Evolutionary conservation across 2,329 filamentous ascomycete species (phyloP), one percentile per base, ranked within the genome.

Genomic region (Fusarium anthophilum): DNA sequence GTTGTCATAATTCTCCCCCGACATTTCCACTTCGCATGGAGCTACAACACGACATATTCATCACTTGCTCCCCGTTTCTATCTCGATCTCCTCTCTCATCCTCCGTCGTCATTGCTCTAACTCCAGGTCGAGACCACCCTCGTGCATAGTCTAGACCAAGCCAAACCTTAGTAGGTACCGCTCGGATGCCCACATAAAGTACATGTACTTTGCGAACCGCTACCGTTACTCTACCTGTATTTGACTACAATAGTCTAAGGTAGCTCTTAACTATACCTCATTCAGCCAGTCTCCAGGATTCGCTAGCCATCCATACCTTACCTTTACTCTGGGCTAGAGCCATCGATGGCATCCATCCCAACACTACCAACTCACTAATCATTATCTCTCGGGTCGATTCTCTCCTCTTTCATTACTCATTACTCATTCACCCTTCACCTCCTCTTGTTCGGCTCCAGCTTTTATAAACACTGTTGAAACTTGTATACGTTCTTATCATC

Each of bases 251-350:
- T 48, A 48, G 45, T 48, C 45, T 30, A 58, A 48, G 26, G 26
- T 48, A 74, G 72, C 68, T 72, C 53, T 44, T 26, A 44, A 50
- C 63, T 72, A 59, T 55, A 69, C 70, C 69, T 58, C 57, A 70
- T 73, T 56, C 61, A 75, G 68, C 72, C 63, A 57, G 53, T 75
- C 72, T 70, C 65, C 69, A 75, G 72, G 68, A 68, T 75, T 75
- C 72, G 69, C 69, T 68, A 63, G 63, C 41, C 64, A 55, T 63
- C 64, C 72, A 71, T 28, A 58, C 41, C 24, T 58, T 35, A 30
- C n/a, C 55, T 56, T 32, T 18, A 44, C 53, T 58, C 39, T 28
- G 43, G 41, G 55, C 55, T 50, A 58, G 55, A 58, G 56, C 56
- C 65, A 69, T 41, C 35, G 24, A 55, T 55, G 35, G 35, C 35